Base-by-base conservation (phyloP, 2,329 filamentous ascomycete species). In the Arachnomyces sp. region DNA sequence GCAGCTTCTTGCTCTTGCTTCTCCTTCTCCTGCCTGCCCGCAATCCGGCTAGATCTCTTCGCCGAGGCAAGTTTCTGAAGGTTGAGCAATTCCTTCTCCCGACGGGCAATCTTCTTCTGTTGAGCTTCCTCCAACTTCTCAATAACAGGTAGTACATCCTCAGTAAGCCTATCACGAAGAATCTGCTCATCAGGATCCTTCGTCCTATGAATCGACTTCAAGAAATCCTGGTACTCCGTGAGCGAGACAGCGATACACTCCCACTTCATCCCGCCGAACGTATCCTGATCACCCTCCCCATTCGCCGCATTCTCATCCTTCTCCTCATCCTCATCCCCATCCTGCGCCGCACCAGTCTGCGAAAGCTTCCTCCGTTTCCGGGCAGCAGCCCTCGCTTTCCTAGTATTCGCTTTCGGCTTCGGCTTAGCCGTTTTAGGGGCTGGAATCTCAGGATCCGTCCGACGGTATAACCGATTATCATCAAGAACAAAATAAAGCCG, bases 1-100 rank as follows among this genome's bases (percentile, higher is more conserved):
- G 73, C 77, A 13, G 72, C 73, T 50, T 83, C 76, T 44, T 86
- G 80, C 34, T 90, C 80, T 45, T 82, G 72, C 50, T 78, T 81
- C 54, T 88, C 84, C 48, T 79, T 82, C 57, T 95, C 88, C 28
- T 79, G 69, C 57, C 87, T 93, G 48, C 76, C 76, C 13, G 90
- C 89, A 49, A 98, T 78, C 47, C 92, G 79, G 54, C 86, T 94
- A 1, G 92, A 98, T 47, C 92, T 74, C 66, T 98, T 98, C 3
- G 92, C 90, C 42, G 82, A 85, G n/a, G 87, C 87, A 65, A 96
- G 75, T 58, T 92, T 90, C 51, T 90, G 82, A 49, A 94, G 63
- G 50, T 80, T 87, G 38, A 87, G 70, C 15, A 94, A 64, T 54
- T 96, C 90, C 46, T 81, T 85, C 57, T 93, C 78, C 51, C 82